Evolutionary conservation across 345 rosid genomes (phyloP).

Genomic region (Syzygium aqueum): DNA sequence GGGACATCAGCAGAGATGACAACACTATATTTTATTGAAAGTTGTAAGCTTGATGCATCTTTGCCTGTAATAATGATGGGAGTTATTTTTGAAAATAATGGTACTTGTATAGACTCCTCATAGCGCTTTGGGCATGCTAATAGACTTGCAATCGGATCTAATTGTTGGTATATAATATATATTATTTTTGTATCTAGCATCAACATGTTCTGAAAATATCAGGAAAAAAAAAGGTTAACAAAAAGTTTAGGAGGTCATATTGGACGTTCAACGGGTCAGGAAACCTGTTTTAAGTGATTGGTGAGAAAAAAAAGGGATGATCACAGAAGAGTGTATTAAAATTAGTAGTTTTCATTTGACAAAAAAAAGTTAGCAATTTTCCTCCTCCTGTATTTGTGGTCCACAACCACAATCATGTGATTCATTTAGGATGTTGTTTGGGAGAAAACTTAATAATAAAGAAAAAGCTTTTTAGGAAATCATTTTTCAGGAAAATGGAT

Average conservation of each 20-base stretch:
- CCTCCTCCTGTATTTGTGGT: background rate
- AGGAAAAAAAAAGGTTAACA: accelerated
- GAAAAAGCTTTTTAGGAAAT: no score
- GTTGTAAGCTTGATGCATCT: background rate
- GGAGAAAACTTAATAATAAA: no score
- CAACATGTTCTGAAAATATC: background rate
- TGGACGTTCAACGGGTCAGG: background rate
- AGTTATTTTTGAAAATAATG: background rate
- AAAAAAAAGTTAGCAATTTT: background rate
- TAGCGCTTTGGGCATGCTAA: background rate
- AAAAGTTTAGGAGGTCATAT: background rate
- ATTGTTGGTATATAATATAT: no score
- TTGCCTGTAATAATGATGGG: background rate
- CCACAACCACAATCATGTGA: background rate
- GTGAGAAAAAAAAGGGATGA: background rate
- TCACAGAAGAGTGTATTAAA: background rate
- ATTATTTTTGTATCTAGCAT: background rate
- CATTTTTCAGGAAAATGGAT: accelerated
- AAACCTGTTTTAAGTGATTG: background rate
- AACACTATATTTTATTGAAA: background rate
- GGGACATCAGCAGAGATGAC: background rate
- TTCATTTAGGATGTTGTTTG: background rate
- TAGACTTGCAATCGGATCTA: background rate
- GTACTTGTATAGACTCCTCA: background rate
- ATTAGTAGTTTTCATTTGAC: background rate